Percentiles rank a stretch among this genome's conserved stretches.
phyloP scores from a whole-genome alignment of 495 filamentous ascomycete genomes.

The Sporormia fimetaria region DNA sequence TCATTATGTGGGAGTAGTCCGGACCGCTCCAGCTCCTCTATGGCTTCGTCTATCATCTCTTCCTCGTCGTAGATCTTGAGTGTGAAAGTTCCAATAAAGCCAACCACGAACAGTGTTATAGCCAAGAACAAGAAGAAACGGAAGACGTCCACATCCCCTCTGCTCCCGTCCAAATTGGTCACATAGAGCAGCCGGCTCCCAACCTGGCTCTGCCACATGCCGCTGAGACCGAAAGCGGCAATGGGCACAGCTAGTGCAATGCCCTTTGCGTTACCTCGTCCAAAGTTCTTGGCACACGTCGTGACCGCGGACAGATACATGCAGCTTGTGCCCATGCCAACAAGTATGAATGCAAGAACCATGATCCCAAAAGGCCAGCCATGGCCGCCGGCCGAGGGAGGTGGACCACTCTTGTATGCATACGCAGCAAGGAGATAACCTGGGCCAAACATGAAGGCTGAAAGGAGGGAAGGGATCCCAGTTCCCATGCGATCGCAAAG shows the following conservation, averaged over 20 bases:
- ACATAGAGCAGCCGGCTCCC: conserved; percentile 69
- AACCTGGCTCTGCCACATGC: conserved; percentile 89
- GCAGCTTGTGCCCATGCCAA: conserved; percentile 70
- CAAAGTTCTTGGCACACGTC: conserved; percentile 96
- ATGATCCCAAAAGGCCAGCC: conserved; percentile 70
- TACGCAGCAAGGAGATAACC: conserved; percentile 79
- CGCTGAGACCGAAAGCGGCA: conserved; percentile 81
- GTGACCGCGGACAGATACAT: conserved; percentile 85
- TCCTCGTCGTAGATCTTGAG: conserved; percentile 57
- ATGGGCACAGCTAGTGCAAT: conserved; percentile 84
- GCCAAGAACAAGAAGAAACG: conserved; percentile 76
- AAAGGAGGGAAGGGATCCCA: conserved; percentile 56
- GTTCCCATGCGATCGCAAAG: conserved; percentile 81
- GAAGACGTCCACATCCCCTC: conserved; percentile 75
- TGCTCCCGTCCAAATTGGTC: conserved; percentile 44
- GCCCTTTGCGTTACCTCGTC: conserved; percentile 73
- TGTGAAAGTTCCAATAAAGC: conserved; percentile 60
- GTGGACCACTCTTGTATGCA: conserved; percentile 55
- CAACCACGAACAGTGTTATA: conserved; percentile 51
- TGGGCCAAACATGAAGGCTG: conserved; percentile 58
- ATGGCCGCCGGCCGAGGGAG: conserved; percentile 43
- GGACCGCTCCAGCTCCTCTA: conserved; percentile 71
- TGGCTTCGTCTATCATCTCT: conserved; percentile 74
- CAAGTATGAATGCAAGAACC: conserved; percentile 66
- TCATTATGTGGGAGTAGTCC: conserved; percentile 65